phyloP scores from a whole-genome alignment of 2,329 filamentous ascomycete species.

The Ophiostoma ulmi region DNA sequence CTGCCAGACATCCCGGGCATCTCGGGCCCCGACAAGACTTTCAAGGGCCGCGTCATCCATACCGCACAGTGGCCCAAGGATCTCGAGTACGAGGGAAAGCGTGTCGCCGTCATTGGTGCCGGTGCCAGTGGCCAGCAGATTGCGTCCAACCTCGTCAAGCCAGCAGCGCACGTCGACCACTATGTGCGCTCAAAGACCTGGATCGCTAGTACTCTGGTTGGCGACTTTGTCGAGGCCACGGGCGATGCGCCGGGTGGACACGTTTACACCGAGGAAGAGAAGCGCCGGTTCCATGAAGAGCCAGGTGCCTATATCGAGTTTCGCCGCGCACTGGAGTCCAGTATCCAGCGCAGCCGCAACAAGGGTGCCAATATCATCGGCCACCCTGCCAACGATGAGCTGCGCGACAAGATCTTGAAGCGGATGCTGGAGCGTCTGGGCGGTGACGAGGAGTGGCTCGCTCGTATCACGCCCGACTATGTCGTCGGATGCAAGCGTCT shows the following conservation, averaged over 20 bases:
- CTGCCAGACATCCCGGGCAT: constrained; percentile 24
- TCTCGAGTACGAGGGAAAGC: constrained; percentile 27
- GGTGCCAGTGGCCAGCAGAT: constrained; percentile 33
- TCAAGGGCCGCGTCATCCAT: constrained; percentile 24
- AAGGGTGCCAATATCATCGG: constrained; percentile 29
- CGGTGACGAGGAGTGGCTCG: constrained; percentile 34
- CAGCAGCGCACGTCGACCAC: constrained; percentile 26
- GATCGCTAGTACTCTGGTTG: constrained; percentile 29
- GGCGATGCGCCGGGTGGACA: constrained; percentile 14
- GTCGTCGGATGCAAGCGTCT: constrained; percentile 29
- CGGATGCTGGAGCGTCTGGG: constrained; percentile 32
- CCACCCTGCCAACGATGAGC: constrained; percentile 19
- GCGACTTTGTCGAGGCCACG: constrained; percentile 26
- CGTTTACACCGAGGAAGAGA: constrained; percentile 20
- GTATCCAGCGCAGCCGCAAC: constrained; percentile 20
- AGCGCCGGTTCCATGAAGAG: constrained; percentile 6
- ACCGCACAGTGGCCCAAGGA: constrained; percentile 19
- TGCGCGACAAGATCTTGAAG: constrained; percentile 24
- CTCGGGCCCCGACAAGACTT: neutral
- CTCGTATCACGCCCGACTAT: constrained; percentile 26
- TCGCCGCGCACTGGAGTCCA: constrained; percentile 18
- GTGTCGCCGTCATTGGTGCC: constrained; percentile 32
- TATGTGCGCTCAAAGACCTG: constrained; percentile 30
- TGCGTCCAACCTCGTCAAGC: constrained; percentile 29
- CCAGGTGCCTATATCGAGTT: constrained; percentile 18